Percentiles rank a stretch among this genome's conserved stretches.
phyloP scores from a whole-genome alignment of 1,139 yeast genomes.

The Kodamaea fungicola region DNA sequence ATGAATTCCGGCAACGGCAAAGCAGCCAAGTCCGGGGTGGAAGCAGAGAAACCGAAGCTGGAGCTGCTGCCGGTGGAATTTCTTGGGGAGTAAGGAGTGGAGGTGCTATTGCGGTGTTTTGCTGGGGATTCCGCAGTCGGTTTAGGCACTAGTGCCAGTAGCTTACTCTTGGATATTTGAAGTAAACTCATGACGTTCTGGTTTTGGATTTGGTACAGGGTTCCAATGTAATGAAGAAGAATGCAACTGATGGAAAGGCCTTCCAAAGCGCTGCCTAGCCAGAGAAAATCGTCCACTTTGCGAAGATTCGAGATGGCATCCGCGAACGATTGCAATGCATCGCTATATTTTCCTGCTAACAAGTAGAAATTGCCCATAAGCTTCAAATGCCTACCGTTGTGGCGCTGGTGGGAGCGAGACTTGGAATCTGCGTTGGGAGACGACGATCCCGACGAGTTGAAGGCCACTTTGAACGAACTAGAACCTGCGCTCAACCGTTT shows the following conservation, averaged over 20 bases:
- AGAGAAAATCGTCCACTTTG: conserved; percentile 68
- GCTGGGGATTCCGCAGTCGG: background rate
- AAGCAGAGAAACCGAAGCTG: conserved; percentile 14
- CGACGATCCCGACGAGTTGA: conserved; percentile 11
- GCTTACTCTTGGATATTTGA: conserved; percentile 25
- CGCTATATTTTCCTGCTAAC: conserved; percentile 72
- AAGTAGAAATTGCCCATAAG: conserved; percentile 73
- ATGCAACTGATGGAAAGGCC: conserved; percentile 69
- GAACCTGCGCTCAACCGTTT: conserved; percentile 40
- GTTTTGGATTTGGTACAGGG: conserved; percentile 59
- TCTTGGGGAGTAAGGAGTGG: conserved; percentile 27
- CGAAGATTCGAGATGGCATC: conserved; percentile 65
- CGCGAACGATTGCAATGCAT: conserved; percentile 67
- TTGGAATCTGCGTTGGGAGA: conserved; percentile 19
- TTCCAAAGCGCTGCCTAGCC: conserved; percentile 87
- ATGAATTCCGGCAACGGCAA: conserved; percentile 48
- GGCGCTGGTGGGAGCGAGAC: conserved; percentile 31
- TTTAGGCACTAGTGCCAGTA: conserved; percentile 16
- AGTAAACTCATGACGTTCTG: conserved; percentile 16
- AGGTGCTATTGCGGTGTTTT: conserved; percentile 1
- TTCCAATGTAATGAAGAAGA: conserved; percentile 56
- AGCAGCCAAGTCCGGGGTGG: conserved; percentile 24
- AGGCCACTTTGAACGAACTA: conserved; percentile 34
- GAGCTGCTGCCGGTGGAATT: conserved; percentile 27
- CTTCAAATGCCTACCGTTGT: conserved; percentile 69